Conservation (phyloP, 2,329 filamentous ascomycete genomes). For the Trichoderma gracile region DNA sequence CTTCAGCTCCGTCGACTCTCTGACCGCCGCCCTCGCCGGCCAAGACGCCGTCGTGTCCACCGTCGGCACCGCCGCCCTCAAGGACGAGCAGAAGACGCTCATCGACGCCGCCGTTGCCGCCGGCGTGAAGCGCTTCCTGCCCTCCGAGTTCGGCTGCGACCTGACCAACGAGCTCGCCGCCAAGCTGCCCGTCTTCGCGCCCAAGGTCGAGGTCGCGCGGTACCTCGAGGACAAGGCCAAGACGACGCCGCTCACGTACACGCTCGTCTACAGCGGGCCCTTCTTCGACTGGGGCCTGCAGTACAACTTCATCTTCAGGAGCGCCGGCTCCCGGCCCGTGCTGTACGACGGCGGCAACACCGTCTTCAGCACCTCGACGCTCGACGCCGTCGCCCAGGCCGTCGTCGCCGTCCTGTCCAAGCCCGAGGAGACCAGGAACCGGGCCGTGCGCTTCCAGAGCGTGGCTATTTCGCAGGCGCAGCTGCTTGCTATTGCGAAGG, state of each 20-base stretch:
- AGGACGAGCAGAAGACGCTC: slow-evolving; percentile 41
- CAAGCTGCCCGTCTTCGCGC: slow-evolving; percentile 52
- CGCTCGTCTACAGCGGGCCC: slow-evolving; percentile 51
- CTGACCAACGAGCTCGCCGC: slow-evolving; percentile 37
- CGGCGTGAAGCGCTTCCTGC: slow-evolving; percentile 62
- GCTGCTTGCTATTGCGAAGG: slow-evolving; percentile 49
- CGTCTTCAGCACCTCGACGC: slow-evolving; percentile 50
- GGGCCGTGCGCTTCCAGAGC: slow-evolving; percentile 48
- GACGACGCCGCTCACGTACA: slow-evolving; percentile 53
- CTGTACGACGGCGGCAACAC: slow-evolving; percentile 54
- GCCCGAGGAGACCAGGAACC: slow-evolving; percentile 56
- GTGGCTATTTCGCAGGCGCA: slow-evolving; percentile 48
- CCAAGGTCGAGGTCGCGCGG: slow-evolving; percentile 49
- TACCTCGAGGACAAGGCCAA: slow-evolving; percentile 45
- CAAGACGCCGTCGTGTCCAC: slow-evolving; percentile 57
- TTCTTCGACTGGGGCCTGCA: slow-evolving; percentile 61
- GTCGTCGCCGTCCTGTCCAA: slow-evolving; percentile 52
- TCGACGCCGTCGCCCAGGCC: slow-evolving; percentile 49
- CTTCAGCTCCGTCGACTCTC: slow-evolving; percentile 47
- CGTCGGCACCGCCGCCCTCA: slow-evolving; percentile 42
- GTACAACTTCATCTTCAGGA: slow-evolving; percentile 47
- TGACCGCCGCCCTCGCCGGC: slow-evolving; percentile 53
- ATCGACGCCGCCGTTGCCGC: slow-evolving; percentile 61
- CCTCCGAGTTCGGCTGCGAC: slow-evolving; percentile 56
- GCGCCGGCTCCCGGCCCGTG: slow-evolving; percentile 41